Evolutionary conservation across 2,329 filamentous ascomycete genomes (phyloP).

Genomic region (Sporothrix schenckii): DNA sequence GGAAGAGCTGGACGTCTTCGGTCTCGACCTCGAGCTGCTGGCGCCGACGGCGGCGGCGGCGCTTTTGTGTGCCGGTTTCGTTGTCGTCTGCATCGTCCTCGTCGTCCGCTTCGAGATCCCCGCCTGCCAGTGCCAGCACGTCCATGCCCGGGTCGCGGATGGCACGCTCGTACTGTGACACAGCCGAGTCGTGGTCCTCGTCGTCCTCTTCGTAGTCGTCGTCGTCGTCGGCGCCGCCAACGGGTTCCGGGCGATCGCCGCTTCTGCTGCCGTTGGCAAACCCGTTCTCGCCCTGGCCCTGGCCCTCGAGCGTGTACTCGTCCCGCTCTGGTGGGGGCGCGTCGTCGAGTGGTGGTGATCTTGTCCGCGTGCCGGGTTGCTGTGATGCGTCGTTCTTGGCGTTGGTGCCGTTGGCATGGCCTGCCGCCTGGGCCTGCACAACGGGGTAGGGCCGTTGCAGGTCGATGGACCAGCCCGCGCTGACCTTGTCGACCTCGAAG

Average conservation of each 20-base stretch:
- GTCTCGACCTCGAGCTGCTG: constrained; percentile 62
- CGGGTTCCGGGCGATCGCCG: not conserved
- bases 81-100: constrained; percentile 14
- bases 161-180: constrained; percentile 75
- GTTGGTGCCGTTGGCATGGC: constrained; percentile 7
- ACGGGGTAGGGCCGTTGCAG: constrained; percentile 61
- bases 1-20: constrained; percentile 76
- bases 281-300: not conserved
- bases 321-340: constrained; percentile 9
- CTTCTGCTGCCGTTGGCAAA: not conserved
- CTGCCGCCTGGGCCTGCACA: constrained; percentile 28
- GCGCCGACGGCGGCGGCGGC: constrained; percentile 19
- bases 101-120: not conserved
- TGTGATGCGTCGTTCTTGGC: not conserved
- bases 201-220: constrained; percentile 39
- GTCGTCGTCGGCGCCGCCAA: constrained; percentile 15
- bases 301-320: constrained; percentile 25
- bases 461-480: constrained; percentile 82
- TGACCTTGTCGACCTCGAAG: constrained; percentile 87
- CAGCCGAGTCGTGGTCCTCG: constrained; percentile 58
- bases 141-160: constrained; percentile 74
- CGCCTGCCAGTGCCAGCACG: constrained; percentile 56
- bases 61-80: not conserved
- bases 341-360: constrained; percentile 6
- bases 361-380: not conserved